Evolutionary conservation across 805 yeast species (phyloP).

Genomic region (Cyberlindnera petersonii): DNA sequence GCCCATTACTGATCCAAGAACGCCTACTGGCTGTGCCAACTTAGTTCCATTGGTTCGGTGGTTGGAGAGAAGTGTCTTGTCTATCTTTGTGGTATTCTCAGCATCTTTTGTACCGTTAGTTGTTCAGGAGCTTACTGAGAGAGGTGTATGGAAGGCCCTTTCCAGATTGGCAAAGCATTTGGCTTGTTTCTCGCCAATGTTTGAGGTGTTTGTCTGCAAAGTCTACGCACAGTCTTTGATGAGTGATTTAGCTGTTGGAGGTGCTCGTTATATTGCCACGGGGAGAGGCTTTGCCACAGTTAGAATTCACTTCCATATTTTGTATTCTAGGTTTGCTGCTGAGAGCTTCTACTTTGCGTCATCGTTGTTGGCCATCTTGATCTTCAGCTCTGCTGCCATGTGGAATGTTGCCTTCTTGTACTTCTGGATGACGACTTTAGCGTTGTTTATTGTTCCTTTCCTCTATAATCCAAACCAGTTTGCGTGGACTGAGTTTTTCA

Average conservation of each 20-base stretch:
- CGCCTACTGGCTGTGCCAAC: conserved; percentile 69
- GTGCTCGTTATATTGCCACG: conserved; percentile 78
- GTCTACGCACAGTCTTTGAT: conserved; percentile 68
- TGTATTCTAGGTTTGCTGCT: conserved; percentile 66
- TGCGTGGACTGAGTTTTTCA: conserved; percentile 57
- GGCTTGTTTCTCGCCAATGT: conserved; percentile 67
- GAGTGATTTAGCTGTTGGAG: conserved; percentile 69
- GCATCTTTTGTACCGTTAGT: conserved; percentile 72
- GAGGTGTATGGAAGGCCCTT: conserved; percentile 68
- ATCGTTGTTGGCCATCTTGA: conserved; percentile 44
- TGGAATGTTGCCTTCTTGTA: conserved; percentile 57
- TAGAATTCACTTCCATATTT: conserved; percentile 58
- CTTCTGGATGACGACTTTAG: conserved; percentile 59
- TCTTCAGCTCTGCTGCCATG: conserved; percentile 55
- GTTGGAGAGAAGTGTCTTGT: conserved; percentile 68
- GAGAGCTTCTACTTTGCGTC: conserved; percentile 67
- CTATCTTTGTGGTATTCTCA: conserved; percentile 70
- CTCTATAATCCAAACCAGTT: conserved; percentile 65
- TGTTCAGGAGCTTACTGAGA: conserved; percentile 73
- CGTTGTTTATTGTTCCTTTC: conserved; percentile 56
- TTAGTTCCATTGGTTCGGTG: conserved; percentile 68
- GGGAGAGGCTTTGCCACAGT: conserved; percentile 81
- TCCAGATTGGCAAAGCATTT: conserved; percentile 64
- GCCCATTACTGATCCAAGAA: conserved; percentile 58
- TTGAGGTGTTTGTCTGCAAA: conserved; percentile 76